Percentiles rank a stretch among this genome's conserved stretches.
Evolutionary conservation across 73 alveolate genomes (phyloP).

Genomic region (Durusdinium trenchii): DNA sequence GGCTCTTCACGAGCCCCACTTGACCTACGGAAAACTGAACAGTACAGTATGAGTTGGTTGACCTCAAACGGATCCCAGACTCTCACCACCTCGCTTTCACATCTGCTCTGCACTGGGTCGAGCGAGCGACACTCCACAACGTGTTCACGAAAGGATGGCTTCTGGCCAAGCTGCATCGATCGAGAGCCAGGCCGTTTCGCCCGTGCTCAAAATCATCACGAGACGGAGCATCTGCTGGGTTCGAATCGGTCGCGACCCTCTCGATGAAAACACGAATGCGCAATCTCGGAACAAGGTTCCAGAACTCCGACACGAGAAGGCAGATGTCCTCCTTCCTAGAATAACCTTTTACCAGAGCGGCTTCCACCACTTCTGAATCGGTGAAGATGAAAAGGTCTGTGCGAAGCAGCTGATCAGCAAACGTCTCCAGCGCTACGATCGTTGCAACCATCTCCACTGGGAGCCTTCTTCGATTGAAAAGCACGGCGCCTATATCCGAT

Average conservation of each 20-base stretch:
- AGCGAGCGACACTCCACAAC: too few relatives aligned
- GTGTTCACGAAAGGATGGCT: too few relatives aligned
- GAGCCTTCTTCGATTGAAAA: neutral
- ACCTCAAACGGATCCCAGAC: too few relatives aligned
- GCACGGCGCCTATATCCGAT: neutral
- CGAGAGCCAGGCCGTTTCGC: neutral
- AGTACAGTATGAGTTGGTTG: too few relatives aligned
- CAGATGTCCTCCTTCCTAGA: neutral
- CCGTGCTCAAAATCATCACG: neutral
- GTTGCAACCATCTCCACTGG: neutral
- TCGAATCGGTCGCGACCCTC: neutral
- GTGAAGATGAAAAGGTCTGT: neutral
- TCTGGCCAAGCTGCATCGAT: neutral
- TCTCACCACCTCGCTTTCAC: too few relatives aligned
- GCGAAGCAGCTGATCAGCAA: neutral
- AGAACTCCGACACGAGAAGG: neutral
- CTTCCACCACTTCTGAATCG: neutral
- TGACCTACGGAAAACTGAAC: too few relatives aligned
- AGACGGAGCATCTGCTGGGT: neutral
- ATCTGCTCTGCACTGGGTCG: too few relatives aligned
- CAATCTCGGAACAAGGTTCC: neutral
- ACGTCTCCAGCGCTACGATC: neutral
- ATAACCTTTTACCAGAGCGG: conserved; percentile 14
- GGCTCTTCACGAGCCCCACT: too few relatives aligned
- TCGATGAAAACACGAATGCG: neutral